These are phyloP conservation scores for Iris macrosiphon DNA, from an alignment of 106 monocot species.

Conservation along the genomic window DNA sequence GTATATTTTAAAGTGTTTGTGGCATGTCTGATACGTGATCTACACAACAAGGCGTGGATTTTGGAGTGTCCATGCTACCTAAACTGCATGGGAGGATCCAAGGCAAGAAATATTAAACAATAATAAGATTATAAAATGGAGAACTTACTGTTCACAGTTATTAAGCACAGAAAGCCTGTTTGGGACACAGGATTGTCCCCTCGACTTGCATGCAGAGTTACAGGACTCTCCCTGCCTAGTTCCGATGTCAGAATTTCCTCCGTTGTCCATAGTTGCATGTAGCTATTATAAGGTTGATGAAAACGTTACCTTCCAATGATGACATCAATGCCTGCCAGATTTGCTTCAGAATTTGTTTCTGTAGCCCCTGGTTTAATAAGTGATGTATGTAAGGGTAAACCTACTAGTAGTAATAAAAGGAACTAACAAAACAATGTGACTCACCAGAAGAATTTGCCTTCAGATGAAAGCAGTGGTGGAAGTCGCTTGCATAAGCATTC, in stretches of 20 bases:
- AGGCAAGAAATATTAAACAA: too few species aligned
- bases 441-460: slow-evolving; percentile 65
- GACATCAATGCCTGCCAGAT: slow-evolving; percentile 52
- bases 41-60: too few species aligned
- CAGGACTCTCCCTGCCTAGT: slow-evolving; percentile 81
- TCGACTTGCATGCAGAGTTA: slow-evolving; percentile 57
- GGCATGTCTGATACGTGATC: too few species aligned
- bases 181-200: slow-evolving; percentile 81
- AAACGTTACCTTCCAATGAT: slow-evolving; percentile 59
- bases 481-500: slow-evolving; percentile 94
- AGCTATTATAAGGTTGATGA: neutral
- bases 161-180: slow-evolving; percentile 73
- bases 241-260: slow-evolving; percentile 6
- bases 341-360: slow-evolving; percentile 41
- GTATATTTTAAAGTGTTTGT: too few species aligned
- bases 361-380: slow-evolving; percentile 18
- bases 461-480: slow-evolving; percentile 82
- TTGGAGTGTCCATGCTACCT: too few species aligned
- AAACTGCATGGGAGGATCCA: too few species aligned
- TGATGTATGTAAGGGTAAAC: neutral
- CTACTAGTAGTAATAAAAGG: neutral
- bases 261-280: neutral
- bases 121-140: neutral
- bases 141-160: slow-evolving; percentile 86
- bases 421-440: neutral